Conservation (phyloP, 2,329 filamentous ascomycete genomes). For the Ophiostoma triangulosporum region DNA sequence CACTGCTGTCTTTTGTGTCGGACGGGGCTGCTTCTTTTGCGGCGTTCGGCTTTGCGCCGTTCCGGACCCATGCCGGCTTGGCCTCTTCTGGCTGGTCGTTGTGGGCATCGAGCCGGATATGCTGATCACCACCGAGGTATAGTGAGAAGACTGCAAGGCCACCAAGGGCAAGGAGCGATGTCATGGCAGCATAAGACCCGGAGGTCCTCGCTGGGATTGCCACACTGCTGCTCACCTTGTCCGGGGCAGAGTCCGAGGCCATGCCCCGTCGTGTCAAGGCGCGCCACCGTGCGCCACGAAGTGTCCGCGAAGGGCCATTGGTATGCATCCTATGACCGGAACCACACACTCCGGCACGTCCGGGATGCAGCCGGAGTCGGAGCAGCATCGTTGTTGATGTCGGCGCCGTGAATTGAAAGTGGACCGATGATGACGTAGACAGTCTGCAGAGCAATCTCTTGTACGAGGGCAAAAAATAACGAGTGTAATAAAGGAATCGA, state of each 20-base stretch:
- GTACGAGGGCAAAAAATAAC: background rate
- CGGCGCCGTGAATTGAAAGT: background rate
- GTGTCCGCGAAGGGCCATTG: background rate
- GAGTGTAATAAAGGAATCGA: background rate
- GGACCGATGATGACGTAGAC: background rate
- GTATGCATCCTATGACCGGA: background rate
- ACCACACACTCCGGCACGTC: background rate
- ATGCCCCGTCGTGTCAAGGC: background rate
- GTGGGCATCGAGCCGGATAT: slow-evolving; percentile 5
- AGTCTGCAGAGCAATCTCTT: background rate
- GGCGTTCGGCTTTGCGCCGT: slow-evolving; percentile 38
- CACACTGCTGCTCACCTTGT: background rate
- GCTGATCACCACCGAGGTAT: background rate
- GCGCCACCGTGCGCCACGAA: background rate
- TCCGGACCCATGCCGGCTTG: slow-evolving; percentile 3
- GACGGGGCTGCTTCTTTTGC: background rate
- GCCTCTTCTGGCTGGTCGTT: background rate
- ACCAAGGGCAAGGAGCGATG: slow-evolving; percentile 1
- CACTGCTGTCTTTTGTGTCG: slow-evolving; percentile 30
- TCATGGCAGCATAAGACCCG: background rate
- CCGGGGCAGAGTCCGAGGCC: background rate
- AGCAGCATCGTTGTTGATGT: background rate
- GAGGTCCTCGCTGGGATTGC: background rate
- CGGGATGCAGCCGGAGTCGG: background rate
- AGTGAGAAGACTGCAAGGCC: slow-evolving; percentile 3